Base-by-base conservation (phyloP, 441 rosid genomes). In the Gossypium schwendimanii region DNA sequence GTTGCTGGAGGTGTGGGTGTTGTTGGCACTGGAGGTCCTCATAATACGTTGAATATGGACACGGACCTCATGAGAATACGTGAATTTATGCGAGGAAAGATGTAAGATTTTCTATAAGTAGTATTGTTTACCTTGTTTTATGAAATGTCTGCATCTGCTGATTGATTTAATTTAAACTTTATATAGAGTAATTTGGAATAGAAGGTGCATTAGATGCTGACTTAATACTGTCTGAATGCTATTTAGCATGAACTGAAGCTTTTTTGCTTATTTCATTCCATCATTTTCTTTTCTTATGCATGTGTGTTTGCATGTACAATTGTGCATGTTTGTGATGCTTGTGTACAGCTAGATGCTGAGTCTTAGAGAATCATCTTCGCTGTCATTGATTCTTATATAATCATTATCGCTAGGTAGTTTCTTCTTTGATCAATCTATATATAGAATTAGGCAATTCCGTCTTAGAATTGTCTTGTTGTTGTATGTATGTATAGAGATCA, bases 21-120 rank as follows among this genome's bases (percentile, higher is more conserved):
- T 72, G 77, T 64, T 72, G 65, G 73, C 17, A 73, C 66, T 75
- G 75, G 68, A 49, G 84, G 79, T 60, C 72, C 81, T 69, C 73
- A 75, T 76, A 81, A 72, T 79, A 15, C 47, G 3, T 62, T 69
- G 57, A 36, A 68, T 57, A 73, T 63, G 79, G 84, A 81, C 33
- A 39, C 55, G 39, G 98, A 96, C 0, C 82, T 93, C 75, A 20
- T 52, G 8, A 80, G 75, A 79, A 84, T 81, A 69, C 88, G 98
- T 10, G 31, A 11, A 21, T 77, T 0, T 68, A 87, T 96, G 85
- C 85, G 77, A 5, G 85, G 79, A 0, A 88, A 74, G 81, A 91
- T 96, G 99, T 96, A 88, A 85, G 90, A 18, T 39, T 72, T 33
- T 41, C 20, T 63, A 33, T 21, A 20, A 31, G 31, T 61, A 18